Conservation (phyloP, 1,139 yeast species). For the Zygoascus hellenicus region DNA sequence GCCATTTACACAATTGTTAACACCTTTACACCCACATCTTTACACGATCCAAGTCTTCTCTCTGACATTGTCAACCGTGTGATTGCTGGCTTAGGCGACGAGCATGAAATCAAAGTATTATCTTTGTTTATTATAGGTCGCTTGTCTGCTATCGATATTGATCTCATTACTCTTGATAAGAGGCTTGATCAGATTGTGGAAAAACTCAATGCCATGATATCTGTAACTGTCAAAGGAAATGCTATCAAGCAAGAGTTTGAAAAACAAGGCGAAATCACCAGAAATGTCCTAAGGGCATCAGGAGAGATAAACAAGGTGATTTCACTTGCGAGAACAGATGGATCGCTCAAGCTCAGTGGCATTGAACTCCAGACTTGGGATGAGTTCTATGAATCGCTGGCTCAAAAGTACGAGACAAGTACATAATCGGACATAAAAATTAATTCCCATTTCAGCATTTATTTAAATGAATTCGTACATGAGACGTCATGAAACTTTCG, state of each 20-base stretch:
- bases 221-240: slow-evolving; percentile 40
- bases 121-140: slow-evolving; percentile 38
- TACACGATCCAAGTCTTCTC: slow-evolving; percentile 29
- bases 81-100: slow-evolving; percentile 38
- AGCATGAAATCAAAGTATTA: slow-evolving; percentile 41
- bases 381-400: slow-evolving; percentile 7
- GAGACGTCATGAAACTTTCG: too few species aligned
- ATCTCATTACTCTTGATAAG: slow-evolving; percentile 11
- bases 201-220: slow-evolving; percentile 33
- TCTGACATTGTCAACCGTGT: slow-evolving; percentile 33
- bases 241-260: slow-evolving; percentile 50
- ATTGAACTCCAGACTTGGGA: slow-evolving; percentile 23
- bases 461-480: too few species aligned
- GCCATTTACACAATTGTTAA: slow-evolving; percentile 51
- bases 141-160: slow-evolving; percentile 29
- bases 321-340: slow-evolving; percentile 13
- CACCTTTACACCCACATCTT: slow-evolving; percentile 24
- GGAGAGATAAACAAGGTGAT: slow-evolving; percentile 20
- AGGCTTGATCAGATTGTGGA: slow-evolving; percentile 29
- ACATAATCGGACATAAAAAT: not conserved
- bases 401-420: not conserved
- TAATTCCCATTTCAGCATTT: not conserved
- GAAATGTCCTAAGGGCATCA: slow-evolving; percentile 26
- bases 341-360: slow-evolving; percentile 19
- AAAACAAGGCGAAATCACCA: slow-evolving; percentile 36